Evolutionary conservation across 2,329 filamentous ascomycete species (phyloP), one percentile per base, ranked within the genome.

Genomic region (Hortaea werneckii): DNA sequence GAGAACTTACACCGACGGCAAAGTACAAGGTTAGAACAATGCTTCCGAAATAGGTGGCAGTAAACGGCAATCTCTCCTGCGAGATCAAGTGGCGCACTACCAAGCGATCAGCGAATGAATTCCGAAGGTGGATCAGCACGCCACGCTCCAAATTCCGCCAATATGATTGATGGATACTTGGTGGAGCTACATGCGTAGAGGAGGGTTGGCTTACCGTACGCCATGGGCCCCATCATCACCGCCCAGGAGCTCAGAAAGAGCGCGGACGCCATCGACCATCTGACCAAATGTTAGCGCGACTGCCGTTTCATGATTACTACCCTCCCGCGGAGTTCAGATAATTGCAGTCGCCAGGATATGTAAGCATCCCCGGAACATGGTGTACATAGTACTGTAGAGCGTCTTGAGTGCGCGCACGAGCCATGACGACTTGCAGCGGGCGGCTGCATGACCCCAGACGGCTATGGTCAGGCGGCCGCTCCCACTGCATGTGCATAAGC

Each of bases 211-310:
- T 66, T 61, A 71, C 71, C 66, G 66, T 96, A 98, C 56, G 80
- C 76, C 69, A 82, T 75, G 32, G 87, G 89, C 45, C 92, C 92
- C 86, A 95, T 94, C 70, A 96, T 78, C 55, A 90, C 87, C 27
- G 87, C 88, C 77, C 92, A 98, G 57, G 89, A 95, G 57, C 80
- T 78, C 58, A 96, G 76, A 73, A 96, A 96, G 54, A 98, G 76
- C 41, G 85, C 63, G 41, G 90, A 95, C 45, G 89, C 92, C 65
- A 95, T 81, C 42, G 90, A 87, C 92, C 92, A 98, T 73, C 92
- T 96, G 67, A 63, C 44, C 54, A 55, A 28, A 51, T 38, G 57
- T 71, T 69, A 66, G 65, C 66, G 65, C 54, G 59, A 62, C 20
- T 20, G 20, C 20, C 20, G 20, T 20, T 20, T 20, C 2, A 20